Conservation (phyloP, 257 asterid species). For the Solanum lignicaule region DNA sequence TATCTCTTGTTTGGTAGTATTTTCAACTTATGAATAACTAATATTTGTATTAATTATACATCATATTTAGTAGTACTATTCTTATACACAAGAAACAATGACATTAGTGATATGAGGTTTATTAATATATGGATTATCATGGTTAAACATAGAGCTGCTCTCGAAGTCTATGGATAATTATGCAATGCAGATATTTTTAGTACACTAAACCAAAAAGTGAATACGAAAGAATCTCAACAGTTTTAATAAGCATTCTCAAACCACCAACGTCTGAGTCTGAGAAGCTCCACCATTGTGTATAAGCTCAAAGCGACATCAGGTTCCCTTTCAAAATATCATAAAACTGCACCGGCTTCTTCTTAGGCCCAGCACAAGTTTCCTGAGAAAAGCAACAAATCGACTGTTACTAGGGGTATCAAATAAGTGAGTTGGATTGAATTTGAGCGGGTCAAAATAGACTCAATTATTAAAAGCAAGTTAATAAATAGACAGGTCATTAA, state of each 20-base stretch:
- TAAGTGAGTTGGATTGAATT: neutral
- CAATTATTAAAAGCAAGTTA: neutral
- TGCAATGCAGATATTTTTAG: no score
- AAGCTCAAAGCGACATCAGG: neutral
- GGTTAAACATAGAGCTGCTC: no score
- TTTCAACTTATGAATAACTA: no score
- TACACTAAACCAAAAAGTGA: no score
- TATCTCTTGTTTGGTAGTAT: no score
- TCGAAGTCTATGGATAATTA: no score
- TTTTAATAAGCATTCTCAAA: neutral
- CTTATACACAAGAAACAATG: no score
- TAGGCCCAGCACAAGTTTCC: constrained; percentile 52
- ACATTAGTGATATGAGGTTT: no score
- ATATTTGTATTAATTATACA: no score
- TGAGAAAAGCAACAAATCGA: constrained; percentile 12
- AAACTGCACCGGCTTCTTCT: constrained; percentile 67
- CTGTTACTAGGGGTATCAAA: neutral
- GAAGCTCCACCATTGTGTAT: neutral
- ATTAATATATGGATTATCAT: no score
- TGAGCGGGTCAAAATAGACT: neutral
- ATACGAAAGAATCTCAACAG: no score
- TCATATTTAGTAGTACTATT: no score
- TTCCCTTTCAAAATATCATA: constrained; percentile 64
- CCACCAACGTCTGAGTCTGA: neutral
- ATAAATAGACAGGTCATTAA: neutral